Evolutionary conservation across 139 green algal species (phyloP).

Genomic region (Chlamydomonas sp.): DNA sequence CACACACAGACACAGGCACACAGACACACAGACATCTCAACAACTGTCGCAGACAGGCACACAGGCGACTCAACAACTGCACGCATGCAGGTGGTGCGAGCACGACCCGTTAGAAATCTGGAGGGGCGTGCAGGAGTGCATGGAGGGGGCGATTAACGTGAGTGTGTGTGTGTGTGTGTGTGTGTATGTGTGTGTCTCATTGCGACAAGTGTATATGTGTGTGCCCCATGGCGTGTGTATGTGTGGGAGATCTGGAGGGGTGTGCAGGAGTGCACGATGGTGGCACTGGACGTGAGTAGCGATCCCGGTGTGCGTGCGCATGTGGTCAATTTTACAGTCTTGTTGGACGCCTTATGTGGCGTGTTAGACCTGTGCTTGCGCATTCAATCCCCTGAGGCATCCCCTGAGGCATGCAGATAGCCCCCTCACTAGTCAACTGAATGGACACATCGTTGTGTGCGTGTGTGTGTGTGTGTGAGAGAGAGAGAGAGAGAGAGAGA

Average conservation of each 20-base stretch:
- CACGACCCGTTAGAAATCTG: constrained; percentile 85
- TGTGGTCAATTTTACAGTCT: too few relatives aligned
- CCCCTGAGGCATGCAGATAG: background rate
- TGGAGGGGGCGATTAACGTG: constrained; percentile 45
- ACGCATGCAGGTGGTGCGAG: constrained; percentile 77
- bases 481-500: background rate
- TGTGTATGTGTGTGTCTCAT: background rate
- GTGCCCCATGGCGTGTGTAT: too few relatives aligned
- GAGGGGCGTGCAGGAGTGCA: constrained; percentile 52
- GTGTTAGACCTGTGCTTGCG: background rate
- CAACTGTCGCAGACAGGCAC: background rate
- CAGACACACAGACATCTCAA: background rate
- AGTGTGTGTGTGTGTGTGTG: background rate
- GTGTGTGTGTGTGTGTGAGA: constrained; percentile 2
- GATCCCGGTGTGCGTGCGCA: background rate
- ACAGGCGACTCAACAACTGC: background rate
- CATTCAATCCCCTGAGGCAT: background rate
- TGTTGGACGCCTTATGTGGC: too few relatives aligned
- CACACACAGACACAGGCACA: background rate
- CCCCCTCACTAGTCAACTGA: too few relatives aligned
- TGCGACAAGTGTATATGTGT: background rate
- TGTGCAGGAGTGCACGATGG: background rate
- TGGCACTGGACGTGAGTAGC: background rate
- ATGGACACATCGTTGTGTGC: background rate
- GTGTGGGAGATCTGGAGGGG: too few relatives aligned